A percentile compares a stretch with the other conserved stretches of the same genome.
Conservation (phyloP, 2,329 filamentous ascomycete genomes). For the Fusarium subtropicale region DNA sequence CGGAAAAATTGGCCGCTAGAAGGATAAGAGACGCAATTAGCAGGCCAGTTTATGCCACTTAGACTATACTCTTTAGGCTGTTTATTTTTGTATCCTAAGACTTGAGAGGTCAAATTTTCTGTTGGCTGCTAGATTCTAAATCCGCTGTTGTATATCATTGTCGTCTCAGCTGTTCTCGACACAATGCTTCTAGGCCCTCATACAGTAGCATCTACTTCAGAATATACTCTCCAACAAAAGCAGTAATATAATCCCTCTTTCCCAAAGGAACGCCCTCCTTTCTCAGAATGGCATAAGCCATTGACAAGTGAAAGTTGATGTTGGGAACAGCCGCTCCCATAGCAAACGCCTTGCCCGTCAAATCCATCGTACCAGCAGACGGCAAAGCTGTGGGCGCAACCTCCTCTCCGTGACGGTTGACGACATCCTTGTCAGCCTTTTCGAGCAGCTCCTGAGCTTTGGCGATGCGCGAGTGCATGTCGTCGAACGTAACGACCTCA, state of each 20-base stretch:
- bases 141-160: neutral
- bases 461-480: slow-evolving; percentile 49
- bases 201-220: slow-evolving; percentile 12
- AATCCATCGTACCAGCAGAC: slow-evolving; percentile 32
- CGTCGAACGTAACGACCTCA: slow-evolving; percentile 47
- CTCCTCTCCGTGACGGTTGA: slow-evolving; percentile 47
- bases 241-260: slow-evolving; percentile 63
- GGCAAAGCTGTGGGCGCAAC: slow-evolving; percentile 41
- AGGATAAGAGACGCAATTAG: neutral
- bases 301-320: slow-evolving; percentile 69
- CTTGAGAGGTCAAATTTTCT: neutral
- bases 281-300: slow-evolving; percentile 68
- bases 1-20: neutral
- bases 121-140: neutral
- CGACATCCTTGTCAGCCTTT: slow-evolving; percentile 50
- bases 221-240: slow-evolving; percentile 42
- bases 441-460: slow-evolving; percentile 42
- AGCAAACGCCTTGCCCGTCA: slow-evolving; percentile 55
- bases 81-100: neutral
- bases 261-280: slow-evolving; percentile 69
- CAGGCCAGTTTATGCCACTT: neutral
- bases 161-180: neutral
- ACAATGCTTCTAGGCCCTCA: neutral
- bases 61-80: neutral
- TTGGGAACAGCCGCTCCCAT: slow-evolving; percentile 64